Evolutionary conservation across 495 filamentous ascomycete genomes (phyloP).

Genomic region (Immersiella caudata): DNA sequence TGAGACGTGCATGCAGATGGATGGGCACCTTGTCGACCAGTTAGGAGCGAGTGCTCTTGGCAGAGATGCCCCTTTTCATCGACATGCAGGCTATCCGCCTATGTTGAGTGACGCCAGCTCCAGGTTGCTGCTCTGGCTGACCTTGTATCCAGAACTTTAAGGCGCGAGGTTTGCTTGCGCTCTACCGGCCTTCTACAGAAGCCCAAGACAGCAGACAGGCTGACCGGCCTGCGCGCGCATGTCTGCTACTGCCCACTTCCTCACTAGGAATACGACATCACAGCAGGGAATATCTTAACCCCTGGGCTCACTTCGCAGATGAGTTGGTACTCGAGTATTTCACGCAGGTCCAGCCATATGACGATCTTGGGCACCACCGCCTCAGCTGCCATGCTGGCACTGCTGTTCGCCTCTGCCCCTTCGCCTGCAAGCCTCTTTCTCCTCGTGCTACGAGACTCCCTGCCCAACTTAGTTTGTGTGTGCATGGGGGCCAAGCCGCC

Average conservation of each 20-base stretch:
- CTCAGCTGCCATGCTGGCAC: background rate
- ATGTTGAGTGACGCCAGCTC: background rate
- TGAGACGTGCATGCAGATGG: constrained; percentile 13
- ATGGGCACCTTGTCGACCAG: background rate
- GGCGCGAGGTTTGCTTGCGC: background rate
- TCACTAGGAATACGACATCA: background rate
- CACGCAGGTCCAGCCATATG: background rate
- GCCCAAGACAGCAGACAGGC: background rate
- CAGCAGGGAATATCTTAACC: background rate
- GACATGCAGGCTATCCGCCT: constrained; percentile 18
- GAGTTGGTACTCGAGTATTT: background rate
- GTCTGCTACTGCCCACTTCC: background rate
- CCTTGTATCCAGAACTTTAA: background rate
- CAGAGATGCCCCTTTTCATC: constrained; percentile 21
- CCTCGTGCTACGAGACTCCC: background rate
- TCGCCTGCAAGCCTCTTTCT: too few relatives aligned
- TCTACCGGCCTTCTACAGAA: background rate
- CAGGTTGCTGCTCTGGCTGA: background rate
- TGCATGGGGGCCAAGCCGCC: background rate
- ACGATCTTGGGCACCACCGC: background rate
- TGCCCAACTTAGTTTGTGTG: background rate
- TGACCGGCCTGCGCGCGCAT: background rate
- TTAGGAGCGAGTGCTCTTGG: constrained; percentile 7
- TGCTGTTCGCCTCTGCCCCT: background rate
- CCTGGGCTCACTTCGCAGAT: background rate